A percentile compares a stretch with the other conserved stretches of the same genome.
phyloP scores from a whole-genome alignment of 2,329 filamentous ascomycete species.

The Delphinella strobiligena region DNA sequence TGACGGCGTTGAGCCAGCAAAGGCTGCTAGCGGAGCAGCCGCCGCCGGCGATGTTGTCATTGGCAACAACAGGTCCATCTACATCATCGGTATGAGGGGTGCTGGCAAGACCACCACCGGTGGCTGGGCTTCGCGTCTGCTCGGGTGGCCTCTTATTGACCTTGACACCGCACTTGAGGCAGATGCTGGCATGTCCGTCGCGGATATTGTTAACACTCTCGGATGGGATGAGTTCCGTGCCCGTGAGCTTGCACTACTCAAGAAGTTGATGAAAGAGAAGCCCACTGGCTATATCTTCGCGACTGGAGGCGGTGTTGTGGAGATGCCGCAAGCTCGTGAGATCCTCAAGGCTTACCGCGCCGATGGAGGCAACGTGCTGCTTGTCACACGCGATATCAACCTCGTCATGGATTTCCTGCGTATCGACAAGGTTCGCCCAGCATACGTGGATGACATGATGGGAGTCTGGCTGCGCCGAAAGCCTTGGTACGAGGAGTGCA shows the following conservation, averaged over 20 bases:
- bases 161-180: conserved; percentile 79
- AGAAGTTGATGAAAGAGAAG: conserved; percentile 61
- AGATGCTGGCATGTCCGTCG: conserved; percentile 62
- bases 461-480: conserved; percentile 81
- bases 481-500: conserved; percentile 83
- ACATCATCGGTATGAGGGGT: conserved; percentile 94
- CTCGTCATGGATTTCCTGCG: conserved; percentile 81
- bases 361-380: conserved; percentile 69
- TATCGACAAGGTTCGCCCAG: conserved; percentile 79
- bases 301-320: conserved; percentile 87
- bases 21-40: conserved; percentile 24
- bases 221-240: conserved; percentile 86
- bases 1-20: conserved; percentile 56
- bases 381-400: conserved; percentile 78
- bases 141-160: conserved; percentile 71
- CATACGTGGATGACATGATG: conserved; percentile 86
- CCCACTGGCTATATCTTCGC: conserved; percentile 72
- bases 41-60: conserved; percentile 22
- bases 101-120: conserved; percentile 94
- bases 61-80: conserved; percentile 51
- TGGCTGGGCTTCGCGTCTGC: conserved; percentile 64
- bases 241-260: conserved; percentile 64
- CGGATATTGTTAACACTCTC: conserved; percentile 63
- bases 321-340: conserved; percentile 67
- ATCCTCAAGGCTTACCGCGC: conserved; percentile 62